These are phyloP conservation scores for Hansenula anomala DNA, from an alignment of 1,139 yeast genomes.

Conservation along the genomic window DNA sequence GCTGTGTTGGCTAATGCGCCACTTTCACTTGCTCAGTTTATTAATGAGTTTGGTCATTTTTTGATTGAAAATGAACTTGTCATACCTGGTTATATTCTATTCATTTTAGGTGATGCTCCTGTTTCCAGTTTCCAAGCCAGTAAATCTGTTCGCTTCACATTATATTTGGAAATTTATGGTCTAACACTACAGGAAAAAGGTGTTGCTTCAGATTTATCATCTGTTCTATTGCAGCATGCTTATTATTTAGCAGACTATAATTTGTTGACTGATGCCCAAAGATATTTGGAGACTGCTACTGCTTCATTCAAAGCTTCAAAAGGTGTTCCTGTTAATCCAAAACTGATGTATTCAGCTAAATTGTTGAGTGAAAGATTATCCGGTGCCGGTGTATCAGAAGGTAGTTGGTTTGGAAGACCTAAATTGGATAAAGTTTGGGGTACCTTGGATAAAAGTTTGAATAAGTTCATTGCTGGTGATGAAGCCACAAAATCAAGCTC, in stretches of 20 bases:
- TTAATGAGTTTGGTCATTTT: slow-evolving; percentile 51
- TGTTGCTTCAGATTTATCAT: slow-evolving; percentile 38
- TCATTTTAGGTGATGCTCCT: slow-evolving; percentile 46
- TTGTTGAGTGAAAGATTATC: slow-evolving; percentile 40
- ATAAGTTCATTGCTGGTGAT: slow-evolving; percentile 84
- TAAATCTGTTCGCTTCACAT: slow-evolving; percentile 32
- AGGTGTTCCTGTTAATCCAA: slow-evolving; percentile 33
- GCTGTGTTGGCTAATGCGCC: slow-evolving; percentile 37
- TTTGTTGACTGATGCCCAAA: slow-evolving; percentile 48
- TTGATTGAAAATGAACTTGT: slow-evolving; percentile 34
- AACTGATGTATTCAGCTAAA: slow-evolving; percentile 31
- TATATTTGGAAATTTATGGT: slow-evolving; percentile 73
- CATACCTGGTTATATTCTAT: slow-evolving; percentile 41
- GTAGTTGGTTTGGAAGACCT: slow-evolving; percentile 62
- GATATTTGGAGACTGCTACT: slow-evolving; percentile 50
- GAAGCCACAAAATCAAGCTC: slow-evolving; percentile 25
- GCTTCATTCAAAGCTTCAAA: slow-evolving; percentile 39
- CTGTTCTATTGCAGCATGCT: slow-evolving; percentile 59
- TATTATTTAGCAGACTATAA: slow-evolving; percentile 63
- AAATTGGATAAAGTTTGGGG: slow-evolving; percentile 86
- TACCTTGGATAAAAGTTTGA: slow-evolving; percentile 71
- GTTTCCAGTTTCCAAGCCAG: slow-evolving; percentile 23
- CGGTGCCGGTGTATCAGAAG: slow-evolving; percentile 32
- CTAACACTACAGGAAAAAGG: slow-evolving; percentile 36
- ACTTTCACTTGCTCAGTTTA: slow-evolving; percentile 38